These are phyloP conservation scores for Euphorbia tirucalli DNA, from an alignment of 345 rosid genomes.

Conservation along the genomic window DNA sequence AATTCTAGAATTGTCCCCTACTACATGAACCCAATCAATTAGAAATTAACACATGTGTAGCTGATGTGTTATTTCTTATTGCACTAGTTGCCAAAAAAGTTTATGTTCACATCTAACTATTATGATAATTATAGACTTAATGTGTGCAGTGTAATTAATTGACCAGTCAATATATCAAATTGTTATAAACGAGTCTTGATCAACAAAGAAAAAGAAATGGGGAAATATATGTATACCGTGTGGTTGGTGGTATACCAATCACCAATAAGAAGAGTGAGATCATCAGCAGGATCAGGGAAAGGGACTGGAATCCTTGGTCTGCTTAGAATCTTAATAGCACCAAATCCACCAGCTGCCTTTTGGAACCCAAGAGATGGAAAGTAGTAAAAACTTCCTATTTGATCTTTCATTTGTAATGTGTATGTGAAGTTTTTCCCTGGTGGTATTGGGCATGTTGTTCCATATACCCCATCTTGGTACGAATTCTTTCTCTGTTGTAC, in stretches of 20 bases:
- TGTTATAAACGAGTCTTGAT: neutral
- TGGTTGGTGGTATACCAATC: slow-evolving; percentile 85
- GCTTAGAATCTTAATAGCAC: slow-evolving; percentile 58
- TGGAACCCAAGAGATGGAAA: slow-evolving; percentile 68
- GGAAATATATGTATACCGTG: slow-evolving; percentile 47
- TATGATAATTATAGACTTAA: too few relatives aligned
- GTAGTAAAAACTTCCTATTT: slow-evolving; percentile 77
- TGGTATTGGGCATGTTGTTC: slow-evolving; percentile 85
- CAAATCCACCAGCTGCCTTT: slow-evolving; percentile 85
- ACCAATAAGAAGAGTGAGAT: slow-evolving; percentile 74
- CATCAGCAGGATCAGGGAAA: slow-evolving; percentile 58
- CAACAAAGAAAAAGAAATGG: neutral
- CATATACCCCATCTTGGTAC: slow-evolving; percentile 82
- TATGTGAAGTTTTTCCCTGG: slow-evolving; percentile 81
- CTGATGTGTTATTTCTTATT: too few relatives aligned
- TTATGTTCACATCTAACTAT: too few relatives aligned
- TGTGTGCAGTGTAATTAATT: too few relatives aligned
- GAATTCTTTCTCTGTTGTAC: slow-evolving; percentile 86
- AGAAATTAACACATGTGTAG: too few relatives aligned
- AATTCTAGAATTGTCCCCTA: too few relatives aligned
- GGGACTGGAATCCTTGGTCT: slow-evolving; percentile 80
- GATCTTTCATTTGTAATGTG: slow-evolving; percentile 85
- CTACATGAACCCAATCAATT: too few relatives aligned
- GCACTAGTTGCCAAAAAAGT: too few relatives aligned
- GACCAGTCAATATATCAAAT: too few relatives aligned